Evolutionary conservation across 2,329 filamentous ascomycete genomes (phyloP).

Genomic region (Conoideocrella luteorostrata): DNA sequence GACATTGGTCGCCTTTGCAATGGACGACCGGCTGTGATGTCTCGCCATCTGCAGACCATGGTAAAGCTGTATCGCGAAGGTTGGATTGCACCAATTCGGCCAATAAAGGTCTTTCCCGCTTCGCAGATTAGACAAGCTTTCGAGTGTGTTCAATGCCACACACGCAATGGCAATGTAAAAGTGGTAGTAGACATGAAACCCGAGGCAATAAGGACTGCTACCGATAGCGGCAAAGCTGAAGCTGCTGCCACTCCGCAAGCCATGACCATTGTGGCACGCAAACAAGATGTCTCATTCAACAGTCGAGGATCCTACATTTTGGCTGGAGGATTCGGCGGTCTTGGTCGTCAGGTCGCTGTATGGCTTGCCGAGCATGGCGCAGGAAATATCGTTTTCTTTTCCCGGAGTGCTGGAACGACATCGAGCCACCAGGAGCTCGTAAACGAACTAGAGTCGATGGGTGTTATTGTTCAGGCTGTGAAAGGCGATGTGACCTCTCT

Average conservation of each 20-base stretch:
- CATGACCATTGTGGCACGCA: background rate
- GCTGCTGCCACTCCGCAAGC: no score
- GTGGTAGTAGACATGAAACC: slow-evolving; percentile 9
- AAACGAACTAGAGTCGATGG: slow-evolving; percentile 14
- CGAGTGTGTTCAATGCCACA: slow-evolving; percentile 13
- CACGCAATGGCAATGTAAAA: slow-evolving; percentile 15
- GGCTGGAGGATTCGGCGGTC: slow-evolving; percentile 15
- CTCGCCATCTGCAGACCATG: background rate
- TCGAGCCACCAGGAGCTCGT: slow-evolving; percentile 8
- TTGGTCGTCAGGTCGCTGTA: slow-evolving; percentile 12
- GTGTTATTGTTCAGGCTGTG: slow-evolving; percentile 15
- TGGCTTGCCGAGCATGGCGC: slow-evolving; percentile 19
- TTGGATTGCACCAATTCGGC: no score
- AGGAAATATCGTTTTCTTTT: slow-evolving; percentile 18
- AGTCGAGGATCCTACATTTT: slow-evolving; percentile 13
- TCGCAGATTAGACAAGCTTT: slow-evolving; percentile 13
- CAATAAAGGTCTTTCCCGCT: slow-evolving; percentile 9
- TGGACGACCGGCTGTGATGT: background rate
- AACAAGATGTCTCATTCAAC: slow-evolving; percentile 6
- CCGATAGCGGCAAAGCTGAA: background rate
- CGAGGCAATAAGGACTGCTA: background rate
- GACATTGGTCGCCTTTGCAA: background rate
- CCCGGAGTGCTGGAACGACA: slow-evolving; percentile 7
- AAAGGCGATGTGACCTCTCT: slow-evolving; percentile 9
- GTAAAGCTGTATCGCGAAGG: background rate